A percentile compares a stretch with the other conserved stretches of the same genome.
phyloP scores from a whole-genome alignment of 129 eudicot genomes.

The Sambucus nigra region DNA sequence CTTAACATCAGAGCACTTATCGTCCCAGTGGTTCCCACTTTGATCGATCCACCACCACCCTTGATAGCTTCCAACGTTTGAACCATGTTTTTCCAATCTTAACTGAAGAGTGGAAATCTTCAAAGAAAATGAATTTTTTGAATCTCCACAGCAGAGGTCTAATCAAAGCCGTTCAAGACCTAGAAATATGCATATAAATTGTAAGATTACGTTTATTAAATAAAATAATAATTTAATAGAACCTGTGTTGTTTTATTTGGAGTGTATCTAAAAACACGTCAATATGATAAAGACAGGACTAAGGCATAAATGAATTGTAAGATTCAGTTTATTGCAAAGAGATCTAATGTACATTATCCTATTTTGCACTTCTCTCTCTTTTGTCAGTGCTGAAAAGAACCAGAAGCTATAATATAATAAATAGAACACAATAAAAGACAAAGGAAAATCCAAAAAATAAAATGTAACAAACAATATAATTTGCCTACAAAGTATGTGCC shows the following conservation, averaged over 20 bases:
- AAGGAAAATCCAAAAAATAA: neutral
- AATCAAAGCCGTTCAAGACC: neutral
- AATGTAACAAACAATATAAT: neutral
- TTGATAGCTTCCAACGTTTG: constrained; percentile 60
- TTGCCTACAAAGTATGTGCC: neutral
- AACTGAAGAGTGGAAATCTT: constrained; percentile 1
- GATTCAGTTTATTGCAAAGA: no score
- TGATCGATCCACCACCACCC: constrained; percentile 85
- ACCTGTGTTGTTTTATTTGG: neutral
- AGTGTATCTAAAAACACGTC: no score
- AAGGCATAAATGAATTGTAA: no score
- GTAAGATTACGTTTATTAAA: neutral
- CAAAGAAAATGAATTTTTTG: no score
- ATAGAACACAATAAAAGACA: neutral
- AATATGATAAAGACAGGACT: no score
- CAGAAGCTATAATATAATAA: neutral
- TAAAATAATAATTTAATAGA: no score
- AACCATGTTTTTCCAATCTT: constrained; percentile 39
- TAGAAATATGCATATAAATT: neutral
- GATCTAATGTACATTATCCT: neutral
- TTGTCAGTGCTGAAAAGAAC: neutral
- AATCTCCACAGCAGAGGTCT: neutral
- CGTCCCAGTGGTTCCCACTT: constrained; percentile 79
- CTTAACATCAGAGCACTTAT: constrained; percentile 74
- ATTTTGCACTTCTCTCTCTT: no score